Percentiles rank a stretch among this genome's conserved stretches.
phyloP scores from a whole-genome alignment of 2,329 filamentous ascomycete species.

The Colletotrichum melonis region DNA sequence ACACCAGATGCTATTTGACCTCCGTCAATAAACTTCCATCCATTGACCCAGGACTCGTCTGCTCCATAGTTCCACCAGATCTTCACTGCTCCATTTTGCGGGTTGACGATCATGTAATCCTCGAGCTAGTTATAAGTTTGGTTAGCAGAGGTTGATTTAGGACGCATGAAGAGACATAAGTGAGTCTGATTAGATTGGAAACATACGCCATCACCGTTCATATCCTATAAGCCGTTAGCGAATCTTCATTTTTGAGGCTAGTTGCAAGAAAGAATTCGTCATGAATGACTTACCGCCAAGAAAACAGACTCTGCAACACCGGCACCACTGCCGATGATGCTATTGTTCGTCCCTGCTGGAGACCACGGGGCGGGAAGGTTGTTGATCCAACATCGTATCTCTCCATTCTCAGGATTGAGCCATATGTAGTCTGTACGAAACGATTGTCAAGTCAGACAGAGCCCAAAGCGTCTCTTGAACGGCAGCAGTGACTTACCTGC shows the following conservation, averaged over 20 bases:
- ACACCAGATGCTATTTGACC: slow-evolving; percentile 40
- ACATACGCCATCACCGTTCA: slow-evolving; percentile 38
- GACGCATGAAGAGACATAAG: too few species aligned
- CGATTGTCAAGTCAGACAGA: too few species aligned
- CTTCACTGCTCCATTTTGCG: slow-evolving; percentile 28
- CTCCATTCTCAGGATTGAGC: slow-evolving; percentile 30
- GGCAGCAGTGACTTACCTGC: slow-evolving; percentile 12
- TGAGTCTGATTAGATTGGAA: background rate
- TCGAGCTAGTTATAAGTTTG: slow-evolving; percentile 18
- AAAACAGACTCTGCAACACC: slow-evolving; percentile 15
- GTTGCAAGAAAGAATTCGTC: background rate
- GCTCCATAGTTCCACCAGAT: slow-evolving; percentile 39
- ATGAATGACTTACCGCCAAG: slow-evolving; percentile 21
- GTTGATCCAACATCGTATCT: slow-evolving; percentile 37
- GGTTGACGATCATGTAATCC: slow-evolving; percentile 37
- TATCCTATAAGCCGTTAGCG: slow-evolving; percentile 19
- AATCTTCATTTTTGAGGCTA: background rate
- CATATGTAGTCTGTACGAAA: slow-evolving; percentile 34
- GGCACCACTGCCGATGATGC: slow-evolving; percentile 34
- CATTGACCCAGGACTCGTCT: slow-evolving; percentile 35
- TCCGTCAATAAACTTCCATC: slow-evolving; percentile 39
- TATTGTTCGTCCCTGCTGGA: slow-evolving; percentile 30
- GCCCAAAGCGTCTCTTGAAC: background rate
- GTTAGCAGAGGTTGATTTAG: background rate
- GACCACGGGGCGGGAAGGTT: slow-evolving; percentile 34